Evolutionary conservation across 345 rosid species (phyloP).

Genomic region (Eucalyptus pauciflora): DNA sequence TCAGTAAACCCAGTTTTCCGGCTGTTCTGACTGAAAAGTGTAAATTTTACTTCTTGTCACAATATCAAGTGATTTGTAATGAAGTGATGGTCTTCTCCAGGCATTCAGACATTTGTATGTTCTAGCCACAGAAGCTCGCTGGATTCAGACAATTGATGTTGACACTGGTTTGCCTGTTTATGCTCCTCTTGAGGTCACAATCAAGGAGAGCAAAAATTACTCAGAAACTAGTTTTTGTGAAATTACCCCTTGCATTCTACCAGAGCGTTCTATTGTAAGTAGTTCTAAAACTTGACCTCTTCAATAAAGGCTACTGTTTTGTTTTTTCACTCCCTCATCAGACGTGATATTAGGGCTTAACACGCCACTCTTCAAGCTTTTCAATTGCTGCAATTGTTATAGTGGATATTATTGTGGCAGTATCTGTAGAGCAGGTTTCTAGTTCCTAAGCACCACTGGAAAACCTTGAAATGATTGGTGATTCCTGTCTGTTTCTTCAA

Average conservation of each 20-base stretch:
- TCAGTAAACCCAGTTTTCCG: neutral
- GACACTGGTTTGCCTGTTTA: constrained; percentile 92
- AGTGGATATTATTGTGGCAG: neutral
- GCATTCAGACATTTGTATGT: constrained; percentile 97
- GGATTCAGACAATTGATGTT: constrained; percentile 95
- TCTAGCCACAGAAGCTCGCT: constrained; percentile 93
- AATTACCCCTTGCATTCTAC: constrained; percentile 89
- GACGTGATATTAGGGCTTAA: neutral
- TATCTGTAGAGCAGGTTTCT: neutral
- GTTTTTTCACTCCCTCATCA: neutral
- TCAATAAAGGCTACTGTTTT: neutral
- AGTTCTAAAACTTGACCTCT: neutral
- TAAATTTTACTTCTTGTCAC: neutral
- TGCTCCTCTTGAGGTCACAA: constrained; percentile 81
- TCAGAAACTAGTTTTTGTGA: constrained; percentile 83
- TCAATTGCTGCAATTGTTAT: neutral
- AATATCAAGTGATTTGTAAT: neutral
- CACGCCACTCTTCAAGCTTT: neutral
- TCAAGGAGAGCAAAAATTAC: constrained; percentile 73
- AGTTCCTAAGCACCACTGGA: neutral
- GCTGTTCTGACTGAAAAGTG: neutral
- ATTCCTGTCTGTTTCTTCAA: neutral
- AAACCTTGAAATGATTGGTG: neutral
- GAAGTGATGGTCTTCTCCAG: constrained; percentile 23
- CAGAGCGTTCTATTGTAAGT: constrained; percentile 93